Base-by-base conservation (phyloP, 1,284 basidiomycete species). In the Fistulinella cinereoalba region DNA sequence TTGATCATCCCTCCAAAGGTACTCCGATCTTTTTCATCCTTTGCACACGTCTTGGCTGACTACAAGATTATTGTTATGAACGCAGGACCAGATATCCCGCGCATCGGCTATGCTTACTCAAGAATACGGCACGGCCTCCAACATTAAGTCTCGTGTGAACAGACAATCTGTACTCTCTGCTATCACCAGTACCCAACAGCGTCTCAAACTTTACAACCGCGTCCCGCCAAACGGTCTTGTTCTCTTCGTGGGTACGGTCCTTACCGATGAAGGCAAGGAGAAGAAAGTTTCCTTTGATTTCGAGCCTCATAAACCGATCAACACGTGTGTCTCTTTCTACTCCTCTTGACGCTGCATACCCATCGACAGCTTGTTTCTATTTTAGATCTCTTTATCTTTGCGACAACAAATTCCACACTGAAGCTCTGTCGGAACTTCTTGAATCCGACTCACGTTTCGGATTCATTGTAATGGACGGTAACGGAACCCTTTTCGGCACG, bases 61-160 rank as follows among this genome's bases (percentile, higher is more conserved):
- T 41, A 16, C 41, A 32, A 40, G 31, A 45, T 27, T 13, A 16
- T 33, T 13, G n/a, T 27, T 10, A n/a, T 37, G 29, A 22, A 46
- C 21, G 42, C 56, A 90, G 83, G 93, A 97, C 69, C 96, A 98
- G 82, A 91, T 99, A 67, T 95, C 95, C 40, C 88, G 95, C 57
- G 85, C 89, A 50, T 87, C 85, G 43, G 88, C 85, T 54, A 97
- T 99, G 95, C 82, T 99, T 66, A 98, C 96, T 49, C 93, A 97
- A 68, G 96, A 99, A 71, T 98, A 97, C 67, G 96, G 92, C 51
- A 95, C 92, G 10, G 94, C 94, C 15, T 97, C 94, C 54, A 99
- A 99, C 76, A 99, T 99, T 80, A 99, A 99, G 71, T 97, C 94
- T 60, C 92, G 97, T 54, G 96, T 99, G 64, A 99, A 99, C 76